A percentile compares a stretch with the other conserved stretches of the same genome.
phyloP scores from a whole-genome alignment of 2,329 filamentous ascomycete genomes.

The Podosphaera aphanis region DNA sequence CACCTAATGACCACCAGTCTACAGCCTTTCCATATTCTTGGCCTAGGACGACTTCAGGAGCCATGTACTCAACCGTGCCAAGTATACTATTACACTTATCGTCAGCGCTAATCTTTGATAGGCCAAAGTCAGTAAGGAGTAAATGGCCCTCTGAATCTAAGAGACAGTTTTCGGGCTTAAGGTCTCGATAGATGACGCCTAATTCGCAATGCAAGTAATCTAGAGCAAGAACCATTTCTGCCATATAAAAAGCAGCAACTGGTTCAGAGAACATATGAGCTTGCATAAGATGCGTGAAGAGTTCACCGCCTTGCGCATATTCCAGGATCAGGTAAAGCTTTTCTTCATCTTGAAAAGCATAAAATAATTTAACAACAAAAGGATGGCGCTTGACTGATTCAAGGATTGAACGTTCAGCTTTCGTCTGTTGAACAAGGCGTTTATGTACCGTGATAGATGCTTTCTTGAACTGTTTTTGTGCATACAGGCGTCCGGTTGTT shows the following conservation, averaged over 20 bases:
- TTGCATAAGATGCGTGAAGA: constrained; percentile 82
- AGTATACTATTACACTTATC: constrained; percentile 66
- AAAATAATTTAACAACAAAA: constrained; percentile 94
- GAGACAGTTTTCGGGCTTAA: constrained; percentile 95
- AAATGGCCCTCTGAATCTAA: constrained; percentile 79
- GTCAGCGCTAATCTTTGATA: constrained; percentile 70
- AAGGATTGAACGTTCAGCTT: constrained; percentile 82
- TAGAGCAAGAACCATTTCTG: constrained; percentile 83
- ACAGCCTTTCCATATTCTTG: constrained; percentile 82
- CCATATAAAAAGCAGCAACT: constrained; percentile 91
- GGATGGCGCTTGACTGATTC: constrained; percentile 92
- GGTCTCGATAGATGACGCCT: constrained; percentile 84
- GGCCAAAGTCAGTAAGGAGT: constrained; percentile 83
- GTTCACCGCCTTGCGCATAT: constrained; percentile 88
- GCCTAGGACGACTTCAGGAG: constrained; percentile 75
- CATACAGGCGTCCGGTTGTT: constrained; percentile 68
- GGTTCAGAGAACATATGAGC: constrained; percentile 90
- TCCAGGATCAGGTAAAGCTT: constrained; percentile 94
- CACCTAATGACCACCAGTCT: constrained; percentile 97
- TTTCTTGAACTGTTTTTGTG: constrained; percentile 97
- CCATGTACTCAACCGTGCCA: constrained; percentile 97
- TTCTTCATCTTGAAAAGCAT: constrained; percentile 94
- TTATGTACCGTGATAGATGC: constrained; percentile 88
- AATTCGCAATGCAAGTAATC: constrained; percentile 81
- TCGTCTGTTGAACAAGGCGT: constrained; percentile 87